These are phyloP conservation scores for Colletotrichum magnum DNA, from an alignment of 2,329 filamentous ascomycete species.

Conservation along the genomic window DNA sequence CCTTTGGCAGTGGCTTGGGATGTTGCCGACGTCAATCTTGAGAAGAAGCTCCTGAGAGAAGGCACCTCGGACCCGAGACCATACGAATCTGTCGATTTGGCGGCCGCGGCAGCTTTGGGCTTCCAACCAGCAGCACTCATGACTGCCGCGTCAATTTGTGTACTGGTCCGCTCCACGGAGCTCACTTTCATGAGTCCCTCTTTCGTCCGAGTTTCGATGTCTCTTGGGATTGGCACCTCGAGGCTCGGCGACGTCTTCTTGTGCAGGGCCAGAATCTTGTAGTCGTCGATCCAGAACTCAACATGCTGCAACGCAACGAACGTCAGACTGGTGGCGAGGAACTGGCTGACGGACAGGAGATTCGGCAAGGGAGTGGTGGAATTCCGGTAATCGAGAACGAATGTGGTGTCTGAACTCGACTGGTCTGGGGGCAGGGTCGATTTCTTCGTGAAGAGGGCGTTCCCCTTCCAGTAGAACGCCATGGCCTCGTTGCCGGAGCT, in stretches of 20 bases:
- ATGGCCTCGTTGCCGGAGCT: conserved; percentile 93
- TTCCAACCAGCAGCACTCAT: conserved; percentile 93
- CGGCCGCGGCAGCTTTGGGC: conserved; percentile 60
- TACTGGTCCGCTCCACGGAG: conserved; percentile 85
- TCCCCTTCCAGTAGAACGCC: conserved; percentile 99
- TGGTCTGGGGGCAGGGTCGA: conserved; percentile 79
- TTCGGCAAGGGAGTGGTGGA: conserved; percentile 88
- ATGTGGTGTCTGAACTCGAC: conserved; percentile 82
- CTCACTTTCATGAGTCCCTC: conserved; percentile 91
- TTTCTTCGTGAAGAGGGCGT: conserved; percentile 93
- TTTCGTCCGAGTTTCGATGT: conserved; percentile 85
- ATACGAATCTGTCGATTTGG: conserved; percentile 65
- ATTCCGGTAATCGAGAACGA: conserved; percentile 94
- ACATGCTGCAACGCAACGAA: conserved; percentile 92
- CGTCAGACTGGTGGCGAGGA: conserved; percentile 93
- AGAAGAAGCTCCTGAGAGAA: conserved; percentile 85
- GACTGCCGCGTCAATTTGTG: conserved; percentile 92
- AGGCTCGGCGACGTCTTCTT: conserved; percentile 90
- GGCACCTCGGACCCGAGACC: conserved; percentile 66
- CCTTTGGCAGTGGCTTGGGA: conserved; percentile 65
- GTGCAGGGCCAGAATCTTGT: conserved; percentile 80
- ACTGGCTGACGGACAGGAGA: conserved; percentile 88
- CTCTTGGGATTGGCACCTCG: conserved; percentile 79
- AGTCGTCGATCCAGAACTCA: conserved; percentile 92
- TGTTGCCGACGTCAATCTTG: conserved; percentile 74